phyloP scores from a whole-genome alignment of 2,329 filamentous ascomycete genomes.

The Botrytis byssoidea region DNA sequence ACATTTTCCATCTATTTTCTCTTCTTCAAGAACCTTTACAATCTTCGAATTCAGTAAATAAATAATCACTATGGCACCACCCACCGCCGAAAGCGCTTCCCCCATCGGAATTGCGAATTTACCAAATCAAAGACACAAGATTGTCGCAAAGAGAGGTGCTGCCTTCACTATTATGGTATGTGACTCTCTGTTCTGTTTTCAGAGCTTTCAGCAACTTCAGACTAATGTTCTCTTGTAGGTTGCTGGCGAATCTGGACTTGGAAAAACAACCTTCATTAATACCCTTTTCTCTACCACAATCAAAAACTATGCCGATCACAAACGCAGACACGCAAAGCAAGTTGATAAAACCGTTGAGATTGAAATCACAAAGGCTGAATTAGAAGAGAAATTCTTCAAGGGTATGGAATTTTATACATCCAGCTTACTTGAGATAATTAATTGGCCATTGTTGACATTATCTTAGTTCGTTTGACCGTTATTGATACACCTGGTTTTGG shows the following conservation, averaged over 20 bases:
- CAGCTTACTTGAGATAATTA: background rate
- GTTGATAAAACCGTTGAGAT: conserved; percentile 99
- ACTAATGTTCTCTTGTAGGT: conserved; percentile 56
- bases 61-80: conserved; percentile 51
- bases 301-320: conserved; percentile 99
- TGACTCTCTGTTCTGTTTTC: background rate
- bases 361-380: conserved; percentile 98
- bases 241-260: conserved; percentile 95
- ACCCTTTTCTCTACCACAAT: conserved; percentile 99
- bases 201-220: background rate
- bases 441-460: conserved; percentile 27
- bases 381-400: conserved; percentile 99
- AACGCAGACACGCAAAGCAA: conserved; percentile 98
- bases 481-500: conserved; percentile 99
- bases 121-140: conserved; percentile 73
- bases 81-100: conserved; percentile 59
- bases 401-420: conserved; percentile 53
- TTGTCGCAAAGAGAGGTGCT: conserved; percentile 81
- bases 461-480: conserved; percentile 88
- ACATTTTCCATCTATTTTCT: background rate
- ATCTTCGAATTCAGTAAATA: background rate
- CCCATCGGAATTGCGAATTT: conserved; percentile 74
- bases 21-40: background rate
- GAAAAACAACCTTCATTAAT: conserved; percentile 99
- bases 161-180: conserved; percentile 98